Conservation (phyloP, 768 basidiomycete genomes). For the Kwoniella europaea region DNA sequence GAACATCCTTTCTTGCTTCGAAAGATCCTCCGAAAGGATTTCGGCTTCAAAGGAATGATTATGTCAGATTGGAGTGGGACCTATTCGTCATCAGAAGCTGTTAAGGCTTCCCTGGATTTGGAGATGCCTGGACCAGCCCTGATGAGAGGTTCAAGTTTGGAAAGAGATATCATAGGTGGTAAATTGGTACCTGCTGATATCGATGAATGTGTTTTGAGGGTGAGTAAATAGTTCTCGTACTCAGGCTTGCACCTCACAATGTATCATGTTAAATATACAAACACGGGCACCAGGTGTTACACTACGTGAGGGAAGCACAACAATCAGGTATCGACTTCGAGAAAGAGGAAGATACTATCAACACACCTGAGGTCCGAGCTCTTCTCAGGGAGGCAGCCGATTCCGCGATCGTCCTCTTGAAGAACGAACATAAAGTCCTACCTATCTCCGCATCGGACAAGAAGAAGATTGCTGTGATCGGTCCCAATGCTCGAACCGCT, state of each 20-base stretch:
- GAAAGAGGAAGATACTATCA: constrained; percentile 26
- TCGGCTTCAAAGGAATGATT: constrained; percentile 72
- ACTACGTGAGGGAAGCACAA: constrained; percentile 62
- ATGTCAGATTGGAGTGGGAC: constrained; percentile 86
- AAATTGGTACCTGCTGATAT: constrained; percentile 72
- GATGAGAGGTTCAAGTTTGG: constrained; percentile 33
- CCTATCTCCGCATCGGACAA: constrained; percentile 55
- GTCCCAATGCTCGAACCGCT: constrained; percentile 58
- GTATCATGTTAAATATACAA: not conserved
- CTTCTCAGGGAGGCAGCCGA: constrained; percentile 65
- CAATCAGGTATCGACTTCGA: constrained; percentile 66
- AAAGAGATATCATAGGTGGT: constrained; percentile 62
- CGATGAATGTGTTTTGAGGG: constrained; percentile 70
- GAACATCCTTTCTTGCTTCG: constrained; percentile 69
- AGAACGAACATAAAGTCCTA: constrained; percentile 66
- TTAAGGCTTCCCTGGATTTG: constrained; percentile 77
- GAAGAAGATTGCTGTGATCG: constrained; percentile 72
- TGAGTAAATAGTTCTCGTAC: constrained; percentile 47
- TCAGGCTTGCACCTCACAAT: no score
- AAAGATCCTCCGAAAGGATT: constrained; percentile 72
- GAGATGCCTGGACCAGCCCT: constrained; percentile 61
- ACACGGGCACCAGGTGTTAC: constrained; percentile 60
- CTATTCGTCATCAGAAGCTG: constrained; percentile 68
- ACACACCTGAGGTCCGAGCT: constrained; percentile 51
- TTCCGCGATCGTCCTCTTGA: constrained; percentile 67